Base-by-base conservation (phyloP, 805 yeast species). In the Yamadazyma insecticola region DNA sequence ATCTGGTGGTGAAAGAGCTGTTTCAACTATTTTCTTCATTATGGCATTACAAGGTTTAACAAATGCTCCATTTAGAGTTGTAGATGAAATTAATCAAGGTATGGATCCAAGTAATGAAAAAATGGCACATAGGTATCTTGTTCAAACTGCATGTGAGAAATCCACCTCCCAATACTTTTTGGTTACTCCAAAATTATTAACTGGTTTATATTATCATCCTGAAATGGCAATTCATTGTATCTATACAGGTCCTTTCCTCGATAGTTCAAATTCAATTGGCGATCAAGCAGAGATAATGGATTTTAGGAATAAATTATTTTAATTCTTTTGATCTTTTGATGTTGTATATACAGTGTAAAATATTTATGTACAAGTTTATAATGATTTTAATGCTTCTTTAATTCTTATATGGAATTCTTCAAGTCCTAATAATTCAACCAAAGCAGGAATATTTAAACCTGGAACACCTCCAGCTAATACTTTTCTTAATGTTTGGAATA, bases 71-170 rank as follows among this genome's bases (percentile, higher is more conserved):
- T 87, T 92, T 50, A 68, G 97, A 50, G 89, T 90, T 3, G 96
- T 92, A 6, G 99, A 92, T 59, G 99, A 92, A 64, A 94, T 92
- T 40, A 92, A 92, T 53, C 99, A 92, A 61, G 99, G 98, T 44
- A 89, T 92, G 97, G 99, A 92, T 60, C 83, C 94, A 9, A 75
- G 75, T 38, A 92, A 92, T 50, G 98, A 92, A 56, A 74, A 89
- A 40, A 69, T 76, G 60, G 89, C 92, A 2, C 96, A 90, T 52
- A 73, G 75, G 40, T 75, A 85, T 40, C 78, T 92, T 70, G 96
- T 90, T 1, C 78, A 82, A 33, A 78, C 82, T 28, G 90, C 97
- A 0, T 85, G 96, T 50, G 40, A 44, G 23, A 49, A 48, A 6
- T 72, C 38, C 45, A 69, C 40, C 55, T 77, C 94, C 2, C 98